phyloP scores from a whole-genome alignment of 441 rosid species.

The Lepidium campestre region DNA sequence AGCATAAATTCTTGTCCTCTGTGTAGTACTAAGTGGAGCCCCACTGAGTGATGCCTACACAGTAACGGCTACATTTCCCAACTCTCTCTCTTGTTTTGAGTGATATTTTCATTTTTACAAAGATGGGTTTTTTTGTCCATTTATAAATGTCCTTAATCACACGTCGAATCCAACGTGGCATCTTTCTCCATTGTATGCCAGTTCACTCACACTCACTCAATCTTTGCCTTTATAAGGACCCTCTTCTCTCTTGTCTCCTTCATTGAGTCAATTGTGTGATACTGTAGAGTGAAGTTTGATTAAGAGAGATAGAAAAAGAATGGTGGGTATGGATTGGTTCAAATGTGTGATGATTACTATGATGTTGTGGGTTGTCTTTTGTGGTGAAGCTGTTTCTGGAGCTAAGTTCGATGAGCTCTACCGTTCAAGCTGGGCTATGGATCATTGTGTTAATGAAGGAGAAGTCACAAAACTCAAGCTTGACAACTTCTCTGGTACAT shows the following conservation, averaged over 20 bases:
- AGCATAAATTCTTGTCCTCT: constrained; percentile 33
- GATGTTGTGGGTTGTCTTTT: constrained; percentile 22
- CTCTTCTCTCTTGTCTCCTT: constrained; percentile 5
- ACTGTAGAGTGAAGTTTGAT: constrained; percentile 15
- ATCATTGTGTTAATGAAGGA: constrained; percentile 73
- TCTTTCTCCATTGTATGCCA: constrained; percentile 22
- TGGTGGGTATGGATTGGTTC: constrained; percentile 26
- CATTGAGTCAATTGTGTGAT: constrained; percentile 1
- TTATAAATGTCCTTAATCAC: constrained; percentile 5
- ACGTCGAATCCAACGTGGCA: constrained; percentile 48
- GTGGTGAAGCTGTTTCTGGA: constrained; percentile 27
- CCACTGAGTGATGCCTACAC: constrained; percentile 28
- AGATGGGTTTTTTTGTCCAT: constrained; percentile 22
- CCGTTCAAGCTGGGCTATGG: constrained; percentile 81
- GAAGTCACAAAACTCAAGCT: constrained; percentile 81
- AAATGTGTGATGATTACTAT: constrained; percentile 19
- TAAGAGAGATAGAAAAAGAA: neutral
- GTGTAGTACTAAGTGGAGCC: constrained; percentile 30
- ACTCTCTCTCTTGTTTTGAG: constrained; percentile 19
- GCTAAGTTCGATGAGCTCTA: constrained; percentile 72
- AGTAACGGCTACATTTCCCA: constrained; percentile 60
- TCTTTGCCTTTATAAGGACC: constrained; percentile 10
- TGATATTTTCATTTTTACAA: neutral
- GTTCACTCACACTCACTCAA: constrained; percentile 13
- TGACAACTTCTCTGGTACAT: constrained; percentile 76